Evolutionary conservation across 176 grass and related monocot genomes (phyloP), one percentile per base, ranked within the genome.

Genomic region (Carex parvula): DNA sequence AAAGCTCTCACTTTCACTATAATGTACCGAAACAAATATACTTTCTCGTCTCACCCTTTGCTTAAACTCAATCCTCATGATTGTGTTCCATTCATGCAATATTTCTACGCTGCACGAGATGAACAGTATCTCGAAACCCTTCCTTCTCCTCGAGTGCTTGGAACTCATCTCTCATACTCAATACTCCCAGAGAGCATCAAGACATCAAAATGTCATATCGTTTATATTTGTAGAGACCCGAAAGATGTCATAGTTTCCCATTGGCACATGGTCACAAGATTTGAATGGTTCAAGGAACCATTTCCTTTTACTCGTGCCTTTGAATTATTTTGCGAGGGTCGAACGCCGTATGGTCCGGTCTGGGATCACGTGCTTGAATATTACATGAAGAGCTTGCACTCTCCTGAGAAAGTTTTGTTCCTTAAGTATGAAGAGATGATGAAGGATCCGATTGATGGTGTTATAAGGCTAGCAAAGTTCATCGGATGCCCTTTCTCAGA

Each of bases 341-440:
- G 15, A 41, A 12, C 1, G 3, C 30, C 15, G 5, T 0, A 42
- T 21, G 79, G 79, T 4, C 32, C 79, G 41, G 1, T 82, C 0
- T 87, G 86, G 86, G 35, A 13, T 41, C 55, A 82, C 13, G 59
- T 24, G 5, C 30, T 88, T 2, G 66, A 65, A 37, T 87, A 87
- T 62, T 84, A 67, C 53, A 35, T 60, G 24, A 58, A 48, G 57
- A 84, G 58, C 3, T 2, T 66, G 69, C 44, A 32, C 11, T 42
- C 5, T 4, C 66, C 56, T 5, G 14, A 78, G 33, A 79, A 60
- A 17, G 53, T 87, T 5, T 4, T 88, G 8, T 78, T 88, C 57
- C n/a, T 88, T 0, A 32, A 64, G 9, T 88, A 88, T 42, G 81
- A 88, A 41, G 81, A 88, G 3, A 77, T 88, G 81, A 41, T 87